Base-by-base conservation (phyloP, 305 asterid species). In the Fraxinus greggii region DNA sequence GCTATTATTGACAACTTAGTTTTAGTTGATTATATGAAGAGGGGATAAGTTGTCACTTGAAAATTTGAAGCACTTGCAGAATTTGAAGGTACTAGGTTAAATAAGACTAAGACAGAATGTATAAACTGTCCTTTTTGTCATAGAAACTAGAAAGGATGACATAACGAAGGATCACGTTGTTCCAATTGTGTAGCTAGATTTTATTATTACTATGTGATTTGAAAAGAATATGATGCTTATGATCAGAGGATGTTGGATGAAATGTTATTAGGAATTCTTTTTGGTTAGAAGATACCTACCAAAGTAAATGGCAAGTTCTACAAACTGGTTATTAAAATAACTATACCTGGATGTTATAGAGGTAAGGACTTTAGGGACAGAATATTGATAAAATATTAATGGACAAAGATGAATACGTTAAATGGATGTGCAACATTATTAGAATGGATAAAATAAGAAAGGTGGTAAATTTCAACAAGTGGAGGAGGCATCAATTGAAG, bases 231-330 rank as follows among this genome's bases (percentile, higher is more conserved):
- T 7, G 3, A 63, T 63, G 72, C 72, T 63, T 63, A 21, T 21
- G 31, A 63, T 63, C 72, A 63, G 72, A 63, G 17, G 72, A 63
- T 63, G 72, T 23, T 63, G 72, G 72, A 63, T 23, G 72, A 63
- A 24, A 63, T 63, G 72, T 67, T 28, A 26, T 13, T 13, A 67
- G 36, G 21, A 2, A 67, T 67, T 67, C 61, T 51, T 65, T 12
- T 13, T 28, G 28, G 9, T 63, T 26, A 28, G 74, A 28, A 67
- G 74, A 67, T 67, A 28, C 74, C 36, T 28, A 12, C 38, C 74
- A 67, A 67, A 9, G 17, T 67, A 67, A 12, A 67, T 67, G n/a
- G 74, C 7, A 12, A 67, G 74, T 63, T 63, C 72, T 23, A 63
- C 72, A 3, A 63, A 63, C 72, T 63, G 72, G 17, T 63, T 17